Base-by-base conservation (phyloP, 2,329 filamentous ascomycete genomes). In the Aspergillus terreus region DNA sequence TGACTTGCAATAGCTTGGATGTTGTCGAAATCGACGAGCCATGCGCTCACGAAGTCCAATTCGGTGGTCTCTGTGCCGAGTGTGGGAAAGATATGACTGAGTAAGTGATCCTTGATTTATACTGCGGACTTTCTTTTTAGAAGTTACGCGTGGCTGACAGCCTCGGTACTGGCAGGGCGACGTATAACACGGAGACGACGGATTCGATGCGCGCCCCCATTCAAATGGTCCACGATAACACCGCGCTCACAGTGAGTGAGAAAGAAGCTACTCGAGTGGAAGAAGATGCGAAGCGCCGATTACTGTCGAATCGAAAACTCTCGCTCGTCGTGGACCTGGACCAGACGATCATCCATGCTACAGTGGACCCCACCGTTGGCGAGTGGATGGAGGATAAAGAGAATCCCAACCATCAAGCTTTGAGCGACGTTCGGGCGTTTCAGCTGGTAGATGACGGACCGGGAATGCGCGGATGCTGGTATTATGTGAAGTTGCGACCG, bases 1-100 rank as follows among this genome's bases (percentile, higher is more conserved):
- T 53, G 47, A 56, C 46, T n/a, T n/a, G 40, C n/a, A 15, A 23
- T 41, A 83, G 81, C 23, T 70, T 79, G 32, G 72, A 77, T 19
- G 71, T 87, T 55, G 82, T 91, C 53, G 85, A 90, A 54, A 87
- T 99, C 49, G 88, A 96, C 63, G 94, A 99, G 75, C 84, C 88
- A 51, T 99, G 94, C 72, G 82, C 87, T 27, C 94, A 99, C 73
- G 88, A 92, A 63, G 81, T 95, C 38, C 92, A 97, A 71, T 96
- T 90, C 66, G 87, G 88, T 51, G 92, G 92, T 42, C 81, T 99
- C 59, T 99, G 94, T 74, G 90, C 85, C 53, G 82, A 92, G 56
- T 99, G 94, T 72, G 94, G 94, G 57, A 90, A 92, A 72, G 92
- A 97, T 73, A 96, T 99, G 91, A 96, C 90, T 49, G 85, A 90